Conservation (phyloP, 1,139 yeast species). For the Blastobotrys apis region DNA sequence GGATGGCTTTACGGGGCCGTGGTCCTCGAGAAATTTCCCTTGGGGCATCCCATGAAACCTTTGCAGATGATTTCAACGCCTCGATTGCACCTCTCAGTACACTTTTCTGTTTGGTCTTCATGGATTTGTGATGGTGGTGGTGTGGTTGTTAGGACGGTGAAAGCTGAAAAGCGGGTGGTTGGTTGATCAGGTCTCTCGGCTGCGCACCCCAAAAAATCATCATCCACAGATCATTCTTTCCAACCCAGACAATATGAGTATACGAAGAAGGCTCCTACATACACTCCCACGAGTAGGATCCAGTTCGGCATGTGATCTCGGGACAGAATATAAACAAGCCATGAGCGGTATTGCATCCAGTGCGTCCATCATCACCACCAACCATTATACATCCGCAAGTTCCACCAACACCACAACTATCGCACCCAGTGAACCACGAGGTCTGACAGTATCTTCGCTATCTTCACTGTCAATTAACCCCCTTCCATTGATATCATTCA, state of each 20-base stretch:
- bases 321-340: conserved; percentile 17
- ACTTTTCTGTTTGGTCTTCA: not conserved
- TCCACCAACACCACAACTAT: conserved; percentile 4
- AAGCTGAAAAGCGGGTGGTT: too few relatives aligned
- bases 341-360: conserved; percentile 28
- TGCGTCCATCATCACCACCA: conserved; percentile 29
- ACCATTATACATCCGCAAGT: conserved; percentile 11
- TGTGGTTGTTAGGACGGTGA: too few relatives aligned
- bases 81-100: conserved; percentile 6
- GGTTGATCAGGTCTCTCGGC: too few relatives aligned
- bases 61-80: not conserved
- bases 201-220: too few relatives aligned
- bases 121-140: not conserved
- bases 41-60: not conserved
- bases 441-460: conserved; percentile 79
- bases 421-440: conserved; percentile 35
- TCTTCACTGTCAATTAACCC: conserved; percentile 74
- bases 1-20: not conserved
- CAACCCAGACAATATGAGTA: too few relatives aligned
- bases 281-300: too few relatives aligned
- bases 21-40: not conserved
- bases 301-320: too few relatives aligned
- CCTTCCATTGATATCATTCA: conserved; percentile 69
- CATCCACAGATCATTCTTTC: too few relatives aligned
- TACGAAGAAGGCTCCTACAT: too few relatives aligned